Evolutionary conservation across 2,329 filamentous ascomycete species (phyloP).

Genomic region (Epichloe aotearoae): DNA sequence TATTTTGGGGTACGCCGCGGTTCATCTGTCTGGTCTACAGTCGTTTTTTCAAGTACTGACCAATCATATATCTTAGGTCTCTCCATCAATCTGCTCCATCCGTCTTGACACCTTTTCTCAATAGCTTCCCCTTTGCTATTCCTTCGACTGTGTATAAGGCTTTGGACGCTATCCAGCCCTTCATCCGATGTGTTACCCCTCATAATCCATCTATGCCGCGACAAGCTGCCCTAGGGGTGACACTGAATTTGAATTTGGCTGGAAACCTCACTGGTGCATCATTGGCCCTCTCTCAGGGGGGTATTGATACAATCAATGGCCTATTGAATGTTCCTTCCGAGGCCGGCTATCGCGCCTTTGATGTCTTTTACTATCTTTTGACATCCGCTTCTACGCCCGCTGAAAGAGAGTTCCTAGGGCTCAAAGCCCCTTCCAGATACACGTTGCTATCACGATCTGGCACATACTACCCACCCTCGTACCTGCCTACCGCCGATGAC

Average conservation of each 20-base stretch:
- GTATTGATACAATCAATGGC: constrained; percentile 72
- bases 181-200: constrained; percentile 76
- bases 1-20: constrained; percentile 57
- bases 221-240: constrained; percentile 68
- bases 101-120: constrained; percentile 66
- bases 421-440: constrained; percentile 68
- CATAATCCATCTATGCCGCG: constrained; percentile 75
- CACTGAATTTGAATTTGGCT: constrained; percentile 66
- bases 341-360: constrained; percentile 78
- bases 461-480: constrained; percentile 75
- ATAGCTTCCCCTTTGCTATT: constrained; percentile 60
- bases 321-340: constrained; percentile 69
- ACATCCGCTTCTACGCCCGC: constrained; percentile 81
- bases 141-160: constrained; percentile 66
- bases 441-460: constrained; percentile 66
- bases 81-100: constrained; percentile 83
- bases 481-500: constrained; percentile 86
- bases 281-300: constrained; percentile 70
- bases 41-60: constrained; percentile 6
- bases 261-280: constrained; percentile 67
- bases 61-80: constrained; percentile 41
- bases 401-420: constrained; percentile 75
- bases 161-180: constrained; percentile 70
- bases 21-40: neutral
- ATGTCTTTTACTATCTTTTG: constrained; percentile 94